Conservation (phyloP, 805 yeast species). For the Cyberlindnera petersonii region DNA sequence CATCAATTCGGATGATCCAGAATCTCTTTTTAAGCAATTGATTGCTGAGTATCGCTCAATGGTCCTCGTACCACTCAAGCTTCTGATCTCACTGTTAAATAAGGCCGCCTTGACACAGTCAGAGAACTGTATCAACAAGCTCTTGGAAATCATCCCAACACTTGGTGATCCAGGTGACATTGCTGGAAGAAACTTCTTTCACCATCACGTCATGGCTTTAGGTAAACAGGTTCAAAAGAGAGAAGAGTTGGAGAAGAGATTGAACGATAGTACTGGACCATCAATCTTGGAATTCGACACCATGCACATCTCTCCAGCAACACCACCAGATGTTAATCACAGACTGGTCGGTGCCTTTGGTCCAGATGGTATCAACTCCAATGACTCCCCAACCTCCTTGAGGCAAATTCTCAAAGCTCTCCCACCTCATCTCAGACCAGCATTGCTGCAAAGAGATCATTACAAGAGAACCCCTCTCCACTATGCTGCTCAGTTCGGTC, state of each 20-base stretch:
- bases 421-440: constrained; percentile 48
- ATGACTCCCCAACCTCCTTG: constrained; percentile 57
- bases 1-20: constrained; percentile 42
- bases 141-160: constrained; percentile 48
- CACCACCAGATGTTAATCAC: constrained; percentile 47
- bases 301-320: constrained; percentile 37
- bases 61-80: constrained; percentile 49
- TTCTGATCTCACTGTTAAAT: constrained; percentile 57
- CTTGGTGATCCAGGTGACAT: constrained; percentile 67
- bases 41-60: constrained; percentile 41
- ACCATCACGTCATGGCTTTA: constrained; percentile 72
- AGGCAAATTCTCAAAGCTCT: constrained; percentile 54
- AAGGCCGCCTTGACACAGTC: constrained; percentile 59
- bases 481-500: constrained; percentile 84
- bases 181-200: constrained; percentile 79
- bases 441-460: constrained; percentile 64
- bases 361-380: constrained; percentile 58
- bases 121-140: constrained; percentile 50
- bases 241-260: constrained; percentile 7
- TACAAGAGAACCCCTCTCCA: constrained; percentile 84
- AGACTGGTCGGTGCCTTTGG: constrained; percentile 53
- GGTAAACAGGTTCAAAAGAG: constrained; percentile 54
- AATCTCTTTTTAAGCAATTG: constrained; percentile 41
- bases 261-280: constrained; percentile 5
- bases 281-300: constrained; percentile 12